Conservation (phyloP, 1,139 yeast species). For the Nakaseomyces glabratus region DNA sequence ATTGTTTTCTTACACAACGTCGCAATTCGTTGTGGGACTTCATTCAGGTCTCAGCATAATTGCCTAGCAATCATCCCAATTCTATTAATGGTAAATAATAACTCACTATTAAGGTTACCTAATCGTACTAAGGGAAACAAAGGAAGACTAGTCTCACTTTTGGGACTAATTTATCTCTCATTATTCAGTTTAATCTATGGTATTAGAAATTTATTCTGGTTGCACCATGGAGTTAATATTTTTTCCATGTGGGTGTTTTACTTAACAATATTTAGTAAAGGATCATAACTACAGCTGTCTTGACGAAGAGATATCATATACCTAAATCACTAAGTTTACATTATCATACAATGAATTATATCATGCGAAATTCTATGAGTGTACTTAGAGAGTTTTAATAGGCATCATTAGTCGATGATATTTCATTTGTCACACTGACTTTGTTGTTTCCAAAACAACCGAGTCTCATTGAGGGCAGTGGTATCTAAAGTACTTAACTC, state of each 20-base stretch:
- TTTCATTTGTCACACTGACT: too few relatives aligned
- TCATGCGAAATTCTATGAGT: too few relatives aligned
- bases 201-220: slow-evolving; percentile 58
- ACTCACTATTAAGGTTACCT: slow-evolving; percentile 29
- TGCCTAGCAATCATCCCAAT: slow-evolving; percentile 59
- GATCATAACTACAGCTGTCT: too few relatives aligned
- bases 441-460: too few relatives aligned
- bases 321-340: too few relatives aligned
- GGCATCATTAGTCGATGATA: too few relatives aligned
- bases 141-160: slow-evolving; percentile 29
- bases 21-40: slow-evolving; percentile 61
- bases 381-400: too few relatives aligned
- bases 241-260: slow-evolving; percentile 40
- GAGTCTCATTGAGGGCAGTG: too few relatives aligned
- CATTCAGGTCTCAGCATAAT: slow-evolving; percentile 71
- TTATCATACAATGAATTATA: too few relatives aligned
- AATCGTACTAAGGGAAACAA: slow-evolving; percentile 19
- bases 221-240: slow-evolving; percentile 57
- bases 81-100: slow-evolving; percentile 41
- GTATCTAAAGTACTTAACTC: too few relatives aligned
- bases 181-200: slow-evolving; percentile 56
- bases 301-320: too few relatives aligned
- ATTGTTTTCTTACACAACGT: slow-evolving; percentile 64
- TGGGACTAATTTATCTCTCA: slow-evolving; percentile 38
- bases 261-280: slow-evolving; percentile 5